Evolutionary conservation across 2,329 filamentous ascomycete species (phyloP).

Genomic region (Trichoderma atrobrunneum): DNA sequence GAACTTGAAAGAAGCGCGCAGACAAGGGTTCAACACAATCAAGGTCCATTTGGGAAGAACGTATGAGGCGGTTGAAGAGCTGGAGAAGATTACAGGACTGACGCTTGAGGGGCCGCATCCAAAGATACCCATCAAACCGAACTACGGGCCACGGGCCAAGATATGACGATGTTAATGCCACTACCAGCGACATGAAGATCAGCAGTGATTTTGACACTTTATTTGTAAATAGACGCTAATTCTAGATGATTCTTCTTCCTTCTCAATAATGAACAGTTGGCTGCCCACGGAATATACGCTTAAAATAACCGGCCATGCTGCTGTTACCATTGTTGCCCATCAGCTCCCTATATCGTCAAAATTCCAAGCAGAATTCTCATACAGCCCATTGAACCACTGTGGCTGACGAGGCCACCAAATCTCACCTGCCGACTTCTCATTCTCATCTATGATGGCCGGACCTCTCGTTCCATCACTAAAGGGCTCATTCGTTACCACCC

Average conservation of each 20-base stretch:
- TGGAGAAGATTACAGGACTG: conserved; percentile 74
- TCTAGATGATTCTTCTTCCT: neutral
- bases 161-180: conserved; percentile 30
- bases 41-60: conserved; percentile 79
- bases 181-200: neutral
- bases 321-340: neutral
- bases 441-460: neutral
- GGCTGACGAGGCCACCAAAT: neutral
- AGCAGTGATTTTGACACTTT: neutral
- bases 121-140: conserved; percentile 45
- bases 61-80: conserved; percentile 74
- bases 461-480: neutral
- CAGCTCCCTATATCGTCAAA: neutral
- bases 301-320: neutral
- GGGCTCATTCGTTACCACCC: neutral
- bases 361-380: neutral
- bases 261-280: neutral
- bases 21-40: conserved; percentile 74
- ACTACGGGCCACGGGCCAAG: conserved; percentile 39
- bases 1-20: conserved; percentile 78
- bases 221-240: neutral
- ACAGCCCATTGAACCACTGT: neutral
- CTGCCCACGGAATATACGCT: neutral
- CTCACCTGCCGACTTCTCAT: neutral
- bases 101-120: conserved; percentile 56